A percentile compares a stretch with the other conserved stretches of the same genome.
Evolutionary conservation across 441 rosid species (phyloP).

Genomic region (Adansonia grandidieri): DNA sequence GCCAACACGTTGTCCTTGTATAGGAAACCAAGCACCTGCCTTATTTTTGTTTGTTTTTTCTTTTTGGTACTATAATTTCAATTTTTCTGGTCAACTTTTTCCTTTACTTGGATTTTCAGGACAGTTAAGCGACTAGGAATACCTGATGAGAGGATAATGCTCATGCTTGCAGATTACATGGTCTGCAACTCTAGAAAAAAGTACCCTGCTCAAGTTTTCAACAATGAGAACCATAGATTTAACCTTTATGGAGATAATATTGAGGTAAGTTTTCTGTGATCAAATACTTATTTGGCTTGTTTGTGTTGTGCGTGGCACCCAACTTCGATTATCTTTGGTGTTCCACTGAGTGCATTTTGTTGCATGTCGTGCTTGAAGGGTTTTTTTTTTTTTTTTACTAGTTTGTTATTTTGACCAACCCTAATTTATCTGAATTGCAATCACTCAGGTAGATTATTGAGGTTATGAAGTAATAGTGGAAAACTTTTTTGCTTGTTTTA

Average conservation of each 20-base stretch:
- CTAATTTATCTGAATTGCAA: constrained; percentile 38
- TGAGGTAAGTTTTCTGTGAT: constrained; percentile 59
- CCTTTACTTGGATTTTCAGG: constrained; percentile 49
- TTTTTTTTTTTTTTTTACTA: not conserved
- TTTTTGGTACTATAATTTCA: not conserved
- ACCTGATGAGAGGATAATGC: constrained; percentile 94
- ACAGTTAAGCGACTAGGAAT: constrained; percentile 95
- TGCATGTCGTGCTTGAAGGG: constrained; percentile 18
- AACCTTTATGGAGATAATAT: constrained; percentile 97
- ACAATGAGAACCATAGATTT: constrained; percentile 90
- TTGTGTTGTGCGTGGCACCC: not conserved
- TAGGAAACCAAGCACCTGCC: constrained; percentile 50
- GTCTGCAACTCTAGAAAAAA: constrained; percentile 95
- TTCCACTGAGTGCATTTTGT: constrained; percentile 2
- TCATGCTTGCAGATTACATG: constrained; percentile 99
- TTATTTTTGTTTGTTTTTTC: not conserved
- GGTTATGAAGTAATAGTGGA: constrained; percentile 97
- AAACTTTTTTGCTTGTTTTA: constrained; percentile 81
- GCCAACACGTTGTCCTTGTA: constrained; percentile 93
- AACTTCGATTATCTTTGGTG: not conserved
- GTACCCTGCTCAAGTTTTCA: constrained; percentile 97
- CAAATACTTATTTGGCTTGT: constrained; percentile 14
- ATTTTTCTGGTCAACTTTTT: constrained; percentile 9
- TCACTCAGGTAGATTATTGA: constrained; percentile 87
- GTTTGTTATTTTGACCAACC: not conserved